A percentile compares a stretch with the other conserved stretches of the same genome.
These are phyloP conservation scores for Rachicladosporium sp. DNA, from an alignment of 2,329 filamentous ascomycete species.

Conservation along the genomic window DNA sequence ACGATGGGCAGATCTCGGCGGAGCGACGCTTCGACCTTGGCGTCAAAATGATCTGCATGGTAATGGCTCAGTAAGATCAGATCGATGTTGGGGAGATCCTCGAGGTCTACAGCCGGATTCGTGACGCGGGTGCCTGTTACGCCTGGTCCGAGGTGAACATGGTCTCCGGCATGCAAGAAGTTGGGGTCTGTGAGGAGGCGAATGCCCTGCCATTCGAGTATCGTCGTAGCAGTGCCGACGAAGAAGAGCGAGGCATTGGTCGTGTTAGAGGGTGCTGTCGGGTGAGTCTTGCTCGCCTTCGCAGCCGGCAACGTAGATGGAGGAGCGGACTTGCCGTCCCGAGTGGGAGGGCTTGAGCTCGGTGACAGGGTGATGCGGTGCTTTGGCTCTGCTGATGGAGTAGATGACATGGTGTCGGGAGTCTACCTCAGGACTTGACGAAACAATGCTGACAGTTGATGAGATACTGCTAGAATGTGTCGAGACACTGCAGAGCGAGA, in stretches of 20 bases:
- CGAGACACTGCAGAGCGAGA: too few species aligned
- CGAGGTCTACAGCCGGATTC: slow-evolving; percentile 48
- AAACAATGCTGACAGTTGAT: too few species aligned
- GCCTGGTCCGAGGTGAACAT: slow-evolving; percentile 54
- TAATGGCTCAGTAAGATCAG: slow-evolving; percentile 51
- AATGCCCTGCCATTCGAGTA: slow-evolving; percentile 42
- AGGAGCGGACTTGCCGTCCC: too few species aligned
- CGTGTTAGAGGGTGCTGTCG: slow-evolving; percentile 24
- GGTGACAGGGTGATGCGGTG: too few species aligned
- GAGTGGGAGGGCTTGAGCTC: too few species aligned
- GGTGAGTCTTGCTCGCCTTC: slow-evolving; percentile 34
- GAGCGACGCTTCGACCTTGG: slow-evolving; percentile 38
- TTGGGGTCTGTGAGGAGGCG: slow-evolving; percentile 48
- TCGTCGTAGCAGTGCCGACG: slow-evolving; percentile 45
- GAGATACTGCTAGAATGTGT: too few species aligned
- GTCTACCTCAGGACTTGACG: too few species aligned
- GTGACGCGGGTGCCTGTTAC: slow-evolving; percentile 43
- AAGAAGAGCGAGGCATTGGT: slow-evolving; percentile 38
- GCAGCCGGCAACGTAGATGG: slow-evolving; percentile 26
- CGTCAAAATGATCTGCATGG: slow-evolving; percentile 48
- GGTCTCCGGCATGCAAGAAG: slow-evolving; percentile 53
- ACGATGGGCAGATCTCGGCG: slow-evolving; percentile 48
- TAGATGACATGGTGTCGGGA: too few species aligned
- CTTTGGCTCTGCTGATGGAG: too few species aligned
- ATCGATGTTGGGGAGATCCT: slow-evolving; percentile 48